Percentiles rank a stretch among this genome's conserved stretches.
These are phyloP conservation scores for Telfairia occidentalis DNA, from an alignment of 331 rosid species.

Conservation along the genomic window DNA sequence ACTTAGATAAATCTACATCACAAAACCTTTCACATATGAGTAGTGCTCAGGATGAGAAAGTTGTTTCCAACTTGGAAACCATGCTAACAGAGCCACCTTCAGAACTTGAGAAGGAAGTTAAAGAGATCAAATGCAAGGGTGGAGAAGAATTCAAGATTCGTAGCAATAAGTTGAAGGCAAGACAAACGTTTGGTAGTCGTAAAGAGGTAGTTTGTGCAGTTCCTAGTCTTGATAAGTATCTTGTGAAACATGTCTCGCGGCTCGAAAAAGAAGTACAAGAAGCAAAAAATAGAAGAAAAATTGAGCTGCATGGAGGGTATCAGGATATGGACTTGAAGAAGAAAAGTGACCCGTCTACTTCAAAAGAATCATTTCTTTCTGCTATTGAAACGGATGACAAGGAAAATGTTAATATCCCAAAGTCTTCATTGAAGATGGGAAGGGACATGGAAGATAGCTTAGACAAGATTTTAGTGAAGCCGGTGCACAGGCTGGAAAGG, in stretches of 20 bases:
- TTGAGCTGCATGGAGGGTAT: constrained; percentile 11
- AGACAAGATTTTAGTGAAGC: constrained; percentile 56
- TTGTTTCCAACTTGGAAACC: constrained; percentile 20
- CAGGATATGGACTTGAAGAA: constrained; percentile 10
- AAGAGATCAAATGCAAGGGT: constrained; percentile 20
- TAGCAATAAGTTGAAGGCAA: constrained; percentile 4
- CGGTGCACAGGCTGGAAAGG: constrained; percentile 52
- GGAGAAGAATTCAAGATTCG: constrained; percentile 17
- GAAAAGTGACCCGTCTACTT: constrained; percentile 15
- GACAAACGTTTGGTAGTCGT: constrained; percentile 10
- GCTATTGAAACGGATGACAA: constrained; percentile 37
- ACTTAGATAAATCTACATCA: constrained; percentile 13
- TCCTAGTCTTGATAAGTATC: constrained; percentile 64
- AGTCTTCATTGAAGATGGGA: not conserved
- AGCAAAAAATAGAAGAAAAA: constrained; percentile 46
- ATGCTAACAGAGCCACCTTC: constrained; percentile 23
- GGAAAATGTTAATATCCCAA: constrained; percentile 32
- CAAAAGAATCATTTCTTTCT: constrained; percentile 15
- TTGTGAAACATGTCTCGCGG: constrained; percentile 68
- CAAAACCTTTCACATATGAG: constrained; percentile 40
- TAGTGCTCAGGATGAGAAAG: constrained; percentile 31
- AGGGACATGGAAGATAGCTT: constrained; percentile 25
- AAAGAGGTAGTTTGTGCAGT: constrained; percentile 36
- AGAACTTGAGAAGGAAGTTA: constrained; percentile 29
- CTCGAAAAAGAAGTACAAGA: constrained; percentile 79